Base-by-base conservation (phyloP, 257 asterid species). In the Plantago elongata region DNA sequence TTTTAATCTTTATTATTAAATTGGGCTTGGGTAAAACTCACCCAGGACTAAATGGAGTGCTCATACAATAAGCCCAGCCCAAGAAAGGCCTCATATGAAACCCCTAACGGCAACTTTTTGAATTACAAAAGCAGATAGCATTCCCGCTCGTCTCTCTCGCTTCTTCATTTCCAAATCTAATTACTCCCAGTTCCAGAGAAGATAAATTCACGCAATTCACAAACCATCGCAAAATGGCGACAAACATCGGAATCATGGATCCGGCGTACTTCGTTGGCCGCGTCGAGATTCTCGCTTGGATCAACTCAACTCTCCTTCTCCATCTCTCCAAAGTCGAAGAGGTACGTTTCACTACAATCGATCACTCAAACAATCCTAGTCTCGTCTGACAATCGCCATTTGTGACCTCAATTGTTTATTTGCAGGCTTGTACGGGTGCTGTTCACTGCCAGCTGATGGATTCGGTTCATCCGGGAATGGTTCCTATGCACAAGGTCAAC, bases 371-470 rank as follows among this genome's bases (percentile, higher is more conserved):
- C 29, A 42, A 51, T 60, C 4, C 5, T 34, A 13, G 15, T 49
- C 17, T 49, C 30, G 13, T 29, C 9, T 51, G 9, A 16, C 22
- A 11, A 2, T 40, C 11, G 43, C 11, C 14, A 57, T 15, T 29
- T 3, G 6, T 9, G 13, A 30, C 3, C 44, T 16, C 1, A 56
- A 45, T 29, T 44, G 0, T 9, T 1, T 9, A 1, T 51, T 10
- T 14, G 46, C 81, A 90, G 98, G 89, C 92, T 61, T 88, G 94
- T 66, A 71, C 83, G 0, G 96, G 96, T 45, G 96, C 98, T 7
- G 94, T 90, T 49, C 95, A 88, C 63, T 88, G 98, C 77, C 98
- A 90, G 83, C 80, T 90, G 54, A 85, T 90, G 98, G 96, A 88
- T 50, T 86, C 89, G 13, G 90, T 73, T 63, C 98, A 85, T 60